A percentile compares a stretch with the other conserved stretches of the same genome.
These are phyloP conservation scores for Eimeria falciformis DNA, from an alignment of 169 alveolate genomes.

Conservation along the genomic window DNA sequence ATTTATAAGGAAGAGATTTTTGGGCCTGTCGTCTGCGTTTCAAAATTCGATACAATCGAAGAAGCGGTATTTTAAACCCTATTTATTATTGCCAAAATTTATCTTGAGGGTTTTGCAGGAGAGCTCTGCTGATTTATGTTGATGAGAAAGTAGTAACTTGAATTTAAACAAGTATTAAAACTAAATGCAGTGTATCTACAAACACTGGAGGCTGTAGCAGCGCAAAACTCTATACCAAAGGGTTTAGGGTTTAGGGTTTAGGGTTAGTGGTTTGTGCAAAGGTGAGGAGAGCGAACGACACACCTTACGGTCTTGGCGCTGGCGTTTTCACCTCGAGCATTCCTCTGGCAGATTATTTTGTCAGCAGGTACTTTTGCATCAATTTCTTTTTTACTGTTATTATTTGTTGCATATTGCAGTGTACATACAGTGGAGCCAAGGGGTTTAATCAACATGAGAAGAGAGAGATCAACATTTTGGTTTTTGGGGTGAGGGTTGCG, in stretches of 20 bases:
- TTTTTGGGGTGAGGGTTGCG: neutral
- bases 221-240: no score
- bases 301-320: conserved; percentile 91
- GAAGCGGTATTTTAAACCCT: conserved; percentile 58
- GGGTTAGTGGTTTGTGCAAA: no score
- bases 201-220: no score
- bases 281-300: conserved; percentile 89
- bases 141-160: no score
- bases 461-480: neutral
- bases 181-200: neutral
- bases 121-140: no score
- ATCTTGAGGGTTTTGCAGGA: no score
- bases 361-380: conserved; percentile 76
- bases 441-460: neutral
- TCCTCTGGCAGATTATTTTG: conserved; percentile 81
- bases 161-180: neutral
- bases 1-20: conserved; percentile 92
- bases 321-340: conserved; percentile 86
- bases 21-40: conserved; percentile 80
- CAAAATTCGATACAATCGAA: conserved; percentile 65
- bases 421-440: neutral
- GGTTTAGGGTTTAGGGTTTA: no score
- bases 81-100: neutral
- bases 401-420: neutral
- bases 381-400: neutral